Conservation (phyloP, 2,329 filamentous ascomycete genomes). For the Periconia macrospinosa region DNA sequence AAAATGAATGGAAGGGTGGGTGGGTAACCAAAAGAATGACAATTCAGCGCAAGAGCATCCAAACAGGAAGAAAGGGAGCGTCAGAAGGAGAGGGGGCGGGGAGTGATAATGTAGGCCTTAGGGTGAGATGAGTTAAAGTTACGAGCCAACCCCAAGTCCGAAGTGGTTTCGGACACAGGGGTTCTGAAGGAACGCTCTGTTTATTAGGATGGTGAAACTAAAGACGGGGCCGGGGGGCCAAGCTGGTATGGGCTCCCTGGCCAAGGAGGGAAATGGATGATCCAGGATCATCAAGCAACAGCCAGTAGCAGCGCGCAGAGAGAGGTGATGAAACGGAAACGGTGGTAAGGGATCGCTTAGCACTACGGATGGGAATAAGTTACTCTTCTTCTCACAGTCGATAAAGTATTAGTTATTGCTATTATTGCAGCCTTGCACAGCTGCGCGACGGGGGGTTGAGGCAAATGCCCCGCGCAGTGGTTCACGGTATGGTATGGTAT, state of each 20-base stretch:
- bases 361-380: not conserved
- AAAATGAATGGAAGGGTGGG: slow-evolving; percentile 28
- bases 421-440: not conserved
- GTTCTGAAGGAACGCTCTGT: slow-evolving; percentile 43
- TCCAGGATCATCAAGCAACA: not conserved
- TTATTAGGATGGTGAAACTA: slow-evolving; percentile 38
- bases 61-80: slow-evolving; percentile 22
- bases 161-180: slow-evolving; percentile 27
- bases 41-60: slow-evolving; percentile 22
- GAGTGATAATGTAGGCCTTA: slow-evolving; percentile 18
- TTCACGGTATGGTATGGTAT: not conserved
- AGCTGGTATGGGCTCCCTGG: slow-evolving; percentile 16
- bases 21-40: slow-evolving; percentile 35
- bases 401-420: too few species aligned
- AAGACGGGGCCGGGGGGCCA: slow-evolving; percentile 22
- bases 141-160: slow-evolving; percentile 15
- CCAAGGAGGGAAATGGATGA: not conserved
- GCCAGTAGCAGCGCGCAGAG: not conserved
- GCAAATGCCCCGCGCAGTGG: too few species aligned
- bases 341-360: not conserved
- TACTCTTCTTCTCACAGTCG: not conserved
- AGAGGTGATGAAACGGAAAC: not conserved
- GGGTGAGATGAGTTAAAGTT: slow-evolving; percentile 3
- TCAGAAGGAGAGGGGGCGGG: slow-evolving; percentile 18
- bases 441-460: too few species aligned